Evolutionary conservation across 2,329 filamentous ascomycete genomes (phyloP).

Genomic region (Colletotrichum paranaense): DNA sequence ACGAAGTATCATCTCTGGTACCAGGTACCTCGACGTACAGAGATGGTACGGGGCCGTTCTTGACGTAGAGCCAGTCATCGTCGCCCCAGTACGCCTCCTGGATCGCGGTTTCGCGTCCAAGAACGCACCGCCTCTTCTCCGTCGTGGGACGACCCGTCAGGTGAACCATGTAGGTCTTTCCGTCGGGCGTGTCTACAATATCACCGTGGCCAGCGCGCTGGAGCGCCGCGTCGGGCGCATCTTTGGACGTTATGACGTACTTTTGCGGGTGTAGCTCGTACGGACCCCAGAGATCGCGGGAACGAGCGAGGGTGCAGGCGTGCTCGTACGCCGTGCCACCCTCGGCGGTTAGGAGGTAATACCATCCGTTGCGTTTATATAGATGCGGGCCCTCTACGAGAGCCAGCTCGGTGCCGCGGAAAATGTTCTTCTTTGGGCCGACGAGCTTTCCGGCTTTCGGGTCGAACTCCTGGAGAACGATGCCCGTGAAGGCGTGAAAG

Average conservation of each 20-base stretch:
- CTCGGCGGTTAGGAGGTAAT: conserved; percentile 70
- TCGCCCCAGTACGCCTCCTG: conserved; percentile 71
- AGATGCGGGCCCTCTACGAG: conserved; percentile 69
- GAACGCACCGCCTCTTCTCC: conserved; percentile 62
- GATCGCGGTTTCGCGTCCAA: conserved; percentile 67
- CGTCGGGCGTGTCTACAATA: conserved; percentile 64
- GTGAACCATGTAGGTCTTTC: conserved; percentile 65
- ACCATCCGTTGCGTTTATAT: conserved; percentile 68
- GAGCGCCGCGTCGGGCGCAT: conserved; percentile 59
- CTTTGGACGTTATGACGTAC: conserved; percentile 65
- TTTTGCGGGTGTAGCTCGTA: conserved; percentile 71
- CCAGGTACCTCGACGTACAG: conserved; percentile 64
- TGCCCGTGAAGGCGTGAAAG: conserved; percentile 64
- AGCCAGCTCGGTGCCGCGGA: conserved; percentile 63
- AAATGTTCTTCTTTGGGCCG: conserved; percentile 66
- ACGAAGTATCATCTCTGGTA: conserved; percentile 56
- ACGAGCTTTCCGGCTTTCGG: conserved; percentile 59
- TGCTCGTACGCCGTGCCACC: conserved; percentile 72
- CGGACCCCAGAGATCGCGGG: conserved; percentile 66
- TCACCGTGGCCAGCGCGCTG: conserved; percentile 66
- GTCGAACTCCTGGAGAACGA: conserved; percentile 69
- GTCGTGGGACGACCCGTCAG: conserved; percentile 62
- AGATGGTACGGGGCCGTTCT: conserved; percentile 66
- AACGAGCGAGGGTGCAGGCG: conserved; percentile 68
- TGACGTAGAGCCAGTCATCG: conserved; percentile 72